phyloP scores from a whole-genome alignment of 2,329 filamentous ascomycete genomes.

The Blastomyces percursus region DNA sequence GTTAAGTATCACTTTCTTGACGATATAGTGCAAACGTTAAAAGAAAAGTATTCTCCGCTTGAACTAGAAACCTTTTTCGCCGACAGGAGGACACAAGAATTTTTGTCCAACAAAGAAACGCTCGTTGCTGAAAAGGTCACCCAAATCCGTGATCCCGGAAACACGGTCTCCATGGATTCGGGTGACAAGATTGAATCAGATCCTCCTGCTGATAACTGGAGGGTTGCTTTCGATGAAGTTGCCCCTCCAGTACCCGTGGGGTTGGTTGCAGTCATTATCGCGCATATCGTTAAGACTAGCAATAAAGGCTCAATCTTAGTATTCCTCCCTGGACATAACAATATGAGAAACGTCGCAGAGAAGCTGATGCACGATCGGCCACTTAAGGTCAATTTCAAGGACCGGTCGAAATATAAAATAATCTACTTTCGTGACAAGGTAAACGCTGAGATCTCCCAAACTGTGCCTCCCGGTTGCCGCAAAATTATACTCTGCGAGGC shows the following conservation, averaged over 20 bases:
- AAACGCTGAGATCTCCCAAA: slow-evolving; percentile 35
- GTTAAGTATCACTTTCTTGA: neutral
- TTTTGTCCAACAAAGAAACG: no score
- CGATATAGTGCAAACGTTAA: neutral
- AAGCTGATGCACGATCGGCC: slow-evolving; percentile 20
- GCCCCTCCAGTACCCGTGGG: slow-evolving; percentile 29
- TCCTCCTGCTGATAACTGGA: neutral
- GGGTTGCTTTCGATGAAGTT: slow-evolving; percentile 26
- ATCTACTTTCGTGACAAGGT: slow-evolving; percentile 38
- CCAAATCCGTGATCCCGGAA: neutral
- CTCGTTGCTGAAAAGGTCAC: neutral
- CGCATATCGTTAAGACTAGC: slow-evolving; percentile 36
- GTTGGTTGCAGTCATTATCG: slow-evolving; percentile 35
- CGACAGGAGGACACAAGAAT: neutral
- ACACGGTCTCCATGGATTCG: slow-evolving; percentile 13
- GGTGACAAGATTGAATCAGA: slow-evolving; percentile 14
- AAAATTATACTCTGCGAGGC: slow-evolving; percentile 43
- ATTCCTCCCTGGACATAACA: slow-evolving; percentile 38
- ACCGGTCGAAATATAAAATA: slow-evolving; percentile 34
- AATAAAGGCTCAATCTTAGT: slow-evolving; percentile 16
- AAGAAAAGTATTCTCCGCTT: neutral
- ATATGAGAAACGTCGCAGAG: slow-evolving; percentile 26
- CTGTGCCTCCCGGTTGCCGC: slow-evolving; percentile 31
- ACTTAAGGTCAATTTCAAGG: slow-evolving; percentile 32
- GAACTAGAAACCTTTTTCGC: neutral